Evolutionary conservation across 106 monocot genomes (phyloP), one percentile per base, ranked within the genome.

Genomic region (Dendrobium chrysotoxum): DNA sequence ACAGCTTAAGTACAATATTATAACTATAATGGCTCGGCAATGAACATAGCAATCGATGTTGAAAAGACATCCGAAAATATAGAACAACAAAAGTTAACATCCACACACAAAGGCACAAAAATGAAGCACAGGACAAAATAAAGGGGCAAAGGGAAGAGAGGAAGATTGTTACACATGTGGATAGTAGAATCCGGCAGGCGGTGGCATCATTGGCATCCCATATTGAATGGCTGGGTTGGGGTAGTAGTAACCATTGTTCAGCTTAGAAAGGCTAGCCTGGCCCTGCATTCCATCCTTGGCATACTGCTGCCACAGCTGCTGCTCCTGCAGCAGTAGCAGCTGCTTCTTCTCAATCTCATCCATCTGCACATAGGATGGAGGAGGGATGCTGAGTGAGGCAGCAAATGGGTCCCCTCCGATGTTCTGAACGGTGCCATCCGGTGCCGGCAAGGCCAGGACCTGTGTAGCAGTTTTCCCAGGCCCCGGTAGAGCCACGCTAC

Each of bases 301-400:
- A 81, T 94, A 94, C 72, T 88, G 89, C 57, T 91, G 85, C 97
- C 97, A 97, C 86, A 92, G 35, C 76, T 81, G 77, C 68, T 94
- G 92, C 79, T 97, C 97, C 80, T 94, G 94, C 31, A 85, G 47
- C 41, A 97, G 78, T 44, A 92, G 78, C 81, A 86, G 90, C 76
- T 97, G 97, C 86, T 94, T 97, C 77, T 91, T 90, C 85, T 94
- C 97, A 17, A 97, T 86, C 53, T 97, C 97, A 7, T 94, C 83
- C 97, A 97, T 97, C 82, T 94, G 94, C 47, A 97, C 94, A 45
- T 87, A 97, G 6, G 96, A 82, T 26, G 96, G 96, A 11, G 96
- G 88, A 7, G 94, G 89, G 5, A 94, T 80, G 13, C 41, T 45
- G n/a, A 89, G 72, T 10, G 96, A 97, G 2, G 96, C 94, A 0